phyloP scores from a whole-genome alignment of 441 rosid genomes.

The Corymbia citriodora region DNA sequence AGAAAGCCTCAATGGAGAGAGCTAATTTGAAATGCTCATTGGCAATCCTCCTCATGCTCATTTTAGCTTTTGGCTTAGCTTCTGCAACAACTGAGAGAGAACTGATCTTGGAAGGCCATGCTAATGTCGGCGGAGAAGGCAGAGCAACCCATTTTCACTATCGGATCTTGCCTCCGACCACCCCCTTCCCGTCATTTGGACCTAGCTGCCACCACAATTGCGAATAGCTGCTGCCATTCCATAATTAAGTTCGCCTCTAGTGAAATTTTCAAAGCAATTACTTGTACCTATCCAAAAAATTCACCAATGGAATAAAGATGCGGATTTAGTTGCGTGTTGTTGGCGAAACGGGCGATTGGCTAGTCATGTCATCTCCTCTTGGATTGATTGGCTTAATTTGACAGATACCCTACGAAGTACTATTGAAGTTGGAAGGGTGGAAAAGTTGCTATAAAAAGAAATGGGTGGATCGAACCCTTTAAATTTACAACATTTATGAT shows the following conservation, averaged over 20 bases:
- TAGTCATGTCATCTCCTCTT: too few relatives aligned
- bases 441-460: too few relatives aligned
- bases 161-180: neutral
- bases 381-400: too few relatives aligned
- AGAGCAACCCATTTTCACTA: neutral
- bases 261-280: neutral
- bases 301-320: neutral
- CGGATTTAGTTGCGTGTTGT: neutral
- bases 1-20: neutral
- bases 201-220: accelerated
- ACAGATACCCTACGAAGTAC: too few relatives aligned
- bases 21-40: neutral
- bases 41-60: neutral
- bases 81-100: neutral
- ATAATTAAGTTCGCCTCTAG: neutral
- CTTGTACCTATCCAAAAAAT: too few relatives aligned
- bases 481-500: too few relatives aligned
- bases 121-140: neutral
- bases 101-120: neutral
- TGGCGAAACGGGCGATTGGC: too few relatives aligned
- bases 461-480: too few relatives aligned
- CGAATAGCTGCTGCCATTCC: neutral
- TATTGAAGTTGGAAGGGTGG: neutral
- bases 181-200: neutral
- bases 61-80: neutral